Conservation (phyloP, 1,139 yeast genomes). For the Yamadazyma sp. region DNA sequence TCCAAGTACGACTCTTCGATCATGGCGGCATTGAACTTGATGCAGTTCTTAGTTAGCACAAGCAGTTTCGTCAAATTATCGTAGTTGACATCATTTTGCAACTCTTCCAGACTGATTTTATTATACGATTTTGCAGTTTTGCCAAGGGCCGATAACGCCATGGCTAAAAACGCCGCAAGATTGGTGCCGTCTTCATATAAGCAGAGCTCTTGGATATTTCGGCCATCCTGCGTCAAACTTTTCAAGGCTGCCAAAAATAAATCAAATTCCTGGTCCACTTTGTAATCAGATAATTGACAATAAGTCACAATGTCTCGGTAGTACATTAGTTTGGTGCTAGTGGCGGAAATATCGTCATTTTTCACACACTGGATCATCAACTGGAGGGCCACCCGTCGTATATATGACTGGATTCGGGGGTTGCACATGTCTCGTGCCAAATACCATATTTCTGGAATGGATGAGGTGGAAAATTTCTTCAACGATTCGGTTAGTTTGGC, state of each 20-base stretch:
- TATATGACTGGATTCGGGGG: conserved; percentile 34
- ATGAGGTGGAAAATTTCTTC: conserved; percentile 52
- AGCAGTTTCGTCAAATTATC: conserved; percentile 27
- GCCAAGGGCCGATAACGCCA: conserved; percentile 16
- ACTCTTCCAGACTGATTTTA: conserved; percentile 5
- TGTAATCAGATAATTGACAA: conserved; percentile 28
- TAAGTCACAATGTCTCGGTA: conserved; percentile 59
- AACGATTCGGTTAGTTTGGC: conserved; percentile 51
- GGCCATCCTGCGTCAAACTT: conserved; percentile 59
- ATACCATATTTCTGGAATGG: conserved; percentile 78
- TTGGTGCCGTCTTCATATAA: conserved; percentile 45
- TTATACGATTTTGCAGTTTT: conserved; percentile 12
- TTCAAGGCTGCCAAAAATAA: conserved; percentile 53
- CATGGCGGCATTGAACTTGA: conserved; percentile 48
- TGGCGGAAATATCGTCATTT: conserved; percentile 44
- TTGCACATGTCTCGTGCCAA: conserved; percentile 58
- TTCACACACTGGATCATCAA: conserved; percentile 58
- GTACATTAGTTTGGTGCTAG: conserved; percentile 52
- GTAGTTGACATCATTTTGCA: conserved; percentile 14
- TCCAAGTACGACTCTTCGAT: conserved; percentile 43
- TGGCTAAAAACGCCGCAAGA: conserved; percentile 28
- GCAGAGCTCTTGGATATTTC: conserved; percentile 57
- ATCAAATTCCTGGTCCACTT: conserved; percentile 53
- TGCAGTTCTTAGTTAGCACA: conserved; percentile 40
- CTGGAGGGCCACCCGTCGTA: conserved; percentile 54